phyloP scores from a whole-genome alignment of 2,329 filamentous ascomycete species.

The Orbilia blumenaviensis region DNA sequence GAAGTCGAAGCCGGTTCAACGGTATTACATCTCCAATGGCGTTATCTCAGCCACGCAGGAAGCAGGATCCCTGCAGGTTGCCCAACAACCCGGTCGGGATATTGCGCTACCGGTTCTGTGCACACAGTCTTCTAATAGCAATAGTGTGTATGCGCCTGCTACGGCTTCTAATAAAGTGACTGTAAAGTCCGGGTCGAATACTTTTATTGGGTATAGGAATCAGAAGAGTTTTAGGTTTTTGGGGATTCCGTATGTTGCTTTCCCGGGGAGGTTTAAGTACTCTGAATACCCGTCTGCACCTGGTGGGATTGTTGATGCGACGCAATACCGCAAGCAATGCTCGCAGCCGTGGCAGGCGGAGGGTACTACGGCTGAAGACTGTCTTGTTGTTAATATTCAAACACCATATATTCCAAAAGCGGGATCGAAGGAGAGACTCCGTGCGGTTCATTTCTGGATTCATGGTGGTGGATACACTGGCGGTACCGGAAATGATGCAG shows the following conservation, averaged over 20 bases:
- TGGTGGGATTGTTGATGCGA: constrained; percentile 64
- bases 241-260: constrained; percentile 64
- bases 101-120: constrained; percentile 64
- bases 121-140: constrained; percentile 62
- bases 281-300: constrained; percentile 62
- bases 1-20: constrained; percentile 59
- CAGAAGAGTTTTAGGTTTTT: constrained; percentile 66
- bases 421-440: constrained; percentile 57
- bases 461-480: constrained; percentile 69
- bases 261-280: constrained; percentile 64
- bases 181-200: constrained; percentile 61
- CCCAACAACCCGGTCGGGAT: constrained; percentile 57
- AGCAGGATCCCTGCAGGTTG: constrained; percentile 59
- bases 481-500: constrained; percentile 63
- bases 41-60: constrained; percentile 60
- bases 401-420: constrained; percentile 63
- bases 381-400: constrained; percentile 65
- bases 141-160: constrained; percentile 57
- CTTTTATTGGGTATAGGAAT: constrained; percentile 66
- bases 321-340: constrained; percentile 64
- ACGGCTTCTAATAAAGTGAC: constrained; percentile 59
- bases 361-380: constrained; percentile 63
- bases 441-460: constrained; percentile 66
- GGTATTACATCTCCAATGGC: constrained; percentile 63
- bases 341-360: constrained; percentile 59